Conservation (phyloP, 345 rosid genomes). For the Turritis glabra region DNA sequence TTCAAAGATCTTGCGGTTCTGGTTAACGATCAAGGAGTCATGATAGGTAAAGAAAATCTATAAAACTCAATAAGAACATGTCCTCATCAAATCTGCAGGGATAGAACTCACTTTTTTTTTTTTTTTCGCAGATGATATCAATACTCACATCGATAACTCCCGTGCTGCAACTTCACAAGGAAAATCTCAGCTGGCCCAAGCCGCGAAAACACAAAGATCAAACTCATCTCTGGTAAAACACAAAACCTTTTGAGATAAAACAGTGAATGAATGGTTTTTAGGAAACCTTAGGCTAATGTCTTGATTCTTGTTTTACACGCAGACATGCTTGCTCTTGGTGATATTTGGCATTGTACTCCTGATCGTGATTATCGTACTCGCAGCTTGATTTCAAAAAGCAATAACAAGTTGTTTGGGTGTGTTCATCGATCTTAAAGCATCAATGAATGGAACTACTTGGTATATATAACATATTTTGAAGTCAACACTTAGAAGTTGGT, state of each 20-base stretch:
- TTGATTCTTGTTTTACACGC: slow-evolving; percentile 37
- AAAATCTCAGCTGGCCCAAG: slow-evolving; percentile 77
- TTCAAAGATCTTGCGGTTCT: slow-evolving; percentile 96
- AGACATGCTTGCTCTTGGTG: slow-evolving; percentile 97
- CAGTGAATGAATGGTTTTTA: neutral
- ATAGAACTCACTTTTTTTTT: neutral
- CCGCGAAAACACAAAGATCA: slow-evolving; percentile 88
- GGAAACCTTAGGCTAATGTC: slow-evolving; percentile 1
- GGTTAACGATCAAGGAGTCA: slow-evolving; percentile 91
- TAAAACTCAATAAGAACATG: neutral
- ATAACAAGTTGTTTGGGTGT: slow-evolving; percentile 6
- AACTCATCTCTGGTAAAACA: slow-evolving; percentile 89
- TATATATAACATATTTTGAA: slow-evolving; percentile 20
- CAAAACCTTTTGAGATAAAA: neutral
- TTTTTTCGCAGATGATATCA: slow-evolving; percentile 70
- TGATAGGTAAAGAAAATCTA: slow-evolving; percentile 58
- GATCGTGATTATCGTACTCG: slow-evolving; percentile 79
- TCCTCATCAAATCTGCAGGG: neutral
- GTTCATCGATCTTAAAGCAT: slow-evolving; percentile 17
- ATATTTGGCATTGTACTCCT: slow-evolving; percentile 89
- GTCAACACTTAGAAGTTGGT: slow-evolving; percentile 23
- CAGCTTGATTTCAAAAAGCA: slow-evolving; percentile 50
- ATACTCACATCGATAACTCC: slow-evolving; percentile 74
- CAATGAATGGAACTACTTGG: slow-evolving; percentile 18
- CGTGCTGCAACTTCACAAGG: slow-evolving; percentile 89